phyloP scores from a whole-genome alignment of 1,139 yeast species.

The Pichia sp. region DNA sequence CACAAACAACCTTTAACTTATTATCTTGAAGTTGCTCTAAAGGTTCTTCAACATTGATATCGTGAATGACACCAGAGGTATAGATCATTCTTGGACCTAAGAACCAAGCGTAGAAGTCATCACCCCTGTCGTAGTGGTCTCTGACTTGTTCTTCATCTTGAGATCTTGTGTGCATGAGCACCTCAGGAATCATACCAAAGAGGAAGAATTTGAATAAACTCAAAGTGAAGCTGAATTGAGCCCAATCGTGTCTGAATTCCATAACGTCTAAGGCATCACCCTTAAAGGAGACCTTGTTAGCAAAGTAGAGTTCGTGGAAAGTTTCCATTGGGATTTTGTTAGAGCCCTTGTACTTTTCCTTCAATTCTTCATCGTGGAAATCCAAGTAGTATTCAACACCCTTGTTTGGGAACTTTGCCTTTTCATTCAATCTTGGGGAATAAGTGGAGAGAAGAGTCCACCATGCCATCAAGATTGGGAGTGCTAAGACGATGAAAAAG shows the following conservation, averaged over 20 bases:
- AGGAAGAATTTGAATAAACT: conserved; percentile 75
- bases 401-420: conserved; percentile 65
- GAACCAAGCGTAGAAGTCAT: conserved; percentile 91
- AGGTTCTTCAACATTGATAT: conserved; percentile 64
- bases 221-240: conserved; percentile 69
- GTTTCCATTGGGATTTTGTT: conserved; percentile 88
- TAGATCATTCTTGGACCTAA: conserved; percentile 93
- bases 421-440: conserved; percentile 78
- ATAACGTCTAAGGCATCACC: conserved; percentile 81
- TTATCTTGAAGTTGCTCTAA: conserved; percentile 88
- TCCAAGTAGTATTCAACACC: conserved; percentile 77
- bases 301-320: conserved; percentile 83
- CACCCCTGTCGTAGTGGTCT: conserved; percentile 95
- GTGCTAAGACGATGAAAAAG: conserved; percentile 43
- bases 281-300: conserved; percentile 76
- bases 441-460: conserved; percentile 75
- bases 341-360: conserved; percentile 62
- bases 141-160: conserved; percentile 97
- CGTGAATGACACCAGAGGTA: conserved; percentile 80
- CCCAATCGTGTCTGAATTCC: conserved; percentile 92
- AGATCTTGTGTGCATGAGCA: conserved; percentile 81
- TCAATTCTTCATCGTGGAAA: conserved; percentile 71
- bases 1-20: conserved; percentile 82
- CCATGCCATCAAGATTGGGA: conserved; percentile 73
- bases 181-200: conserved; percentile 90